Evolutionary conservation across 2,329 filamentous ascomycete species (phyloP), one percentile per base, ranked within the genome.

Genomic region (Fusarium subglutinans): DNA sequence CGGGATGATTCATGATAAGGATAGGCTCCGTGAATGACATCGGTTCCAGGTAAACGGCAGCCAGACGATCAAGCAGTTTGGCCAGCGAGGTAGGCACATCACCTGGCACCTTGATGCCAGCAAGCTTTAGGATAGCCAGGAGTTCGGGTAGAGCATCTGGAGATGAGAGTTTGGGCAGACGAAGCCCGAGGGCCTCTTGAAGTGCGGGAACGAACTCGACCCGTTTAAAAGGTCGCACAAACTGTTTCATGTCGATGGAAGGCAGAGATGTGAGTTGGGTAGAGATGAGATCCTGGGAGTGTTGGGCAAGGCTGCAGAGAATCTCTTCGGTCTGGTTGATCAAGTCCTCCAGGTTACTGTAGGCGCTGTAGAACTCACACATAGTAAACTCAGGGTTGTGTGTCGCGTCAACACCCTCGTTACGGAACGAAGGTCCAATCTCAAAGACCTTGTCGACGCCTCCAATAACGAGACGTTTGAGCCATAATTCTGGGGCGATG

Each of bases 311-410:
- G 24, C 88, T 86, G 40, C 81, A 84, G 38, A 98, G 83, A 54
- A 98, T 83, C 20, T 87, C 84, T 81, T 96, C 93, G 2, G 96
- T 98, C 80, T 91, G 90, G 26, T 82, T 80, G 79, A 97, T 95
- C 57, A 98, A 85, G 47, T 93, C 90, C 41, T 91, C 85, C 1
- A 98, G 87, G 73, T 92, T 93, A 69, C 92, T 91, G 78, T 95
- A 97, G 6, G 95, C 92, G 70, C 93, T 92, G 83, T 99, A 99
- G 84, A 98, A 98, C 83, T 99, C 96, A 86, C 96, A 98, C 69
- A 94, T 98, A 50, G 94, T 96, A 83, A 98, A 99, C 80, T 99
- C 96, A 1, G 96, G 96, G 80, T 99, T 99, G 81, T 99, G 96
- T 0, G 94, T 98, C 37, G 89, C 89, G 81, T 98, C 95, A 41